Evolutionary conservation across 805 yeast species (phyloP).

Genomic region (Candida orba): DNA sequence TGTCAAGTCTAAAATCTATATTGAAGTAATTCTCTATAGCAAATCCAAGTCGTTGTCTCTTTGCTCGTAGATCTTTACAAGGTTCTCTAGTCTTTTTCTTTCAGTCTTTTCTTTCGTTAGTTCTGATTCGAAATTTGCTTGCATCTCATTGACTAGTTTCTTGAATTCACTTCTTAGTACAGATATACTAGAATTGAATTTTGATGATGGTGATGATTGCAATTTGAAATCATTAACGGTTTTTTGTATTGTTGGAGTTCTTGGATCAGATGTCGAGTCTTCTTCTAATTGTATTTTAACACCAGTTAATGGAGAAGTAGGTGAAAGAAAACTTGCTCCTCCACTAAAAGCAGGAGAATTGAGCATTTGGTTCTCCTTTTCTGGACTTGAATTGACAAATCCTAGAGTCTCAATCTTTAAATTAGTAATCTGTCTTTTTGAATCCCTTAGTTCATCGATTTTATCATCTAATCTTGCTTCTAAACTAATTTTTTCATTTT

Average conservation of each 20-base stretch:
- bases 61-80: slow-evolving; percentile 28
- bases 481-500: slow-evolving; percentile 29
- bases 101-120: slow-evolving; percentile 48
- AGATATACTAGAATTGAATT: slow-evolving; percentile 35
- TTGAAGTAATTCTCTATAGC: background rate
- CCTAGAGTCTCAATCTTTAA: slow-evolving; percentile 26
- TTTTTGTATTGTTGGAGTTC: slow-evolving; percentile 19
- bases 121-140: slow-evolving; percentile 53
- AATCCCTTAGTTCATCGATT: slow-evolving; percentile 34
- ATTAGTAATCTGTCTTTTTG: slow-evolving; percentile 38
- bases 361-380: slow-evolving; percentile 7
- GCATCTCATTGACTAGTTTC: slow-evolving; percentile 54
- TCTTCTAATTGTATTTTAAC: slow-evolving; percentile 12
- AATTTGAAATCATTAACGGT: slow-evolving; percentile 10
- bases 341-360: background rate
- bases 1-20: background rate
- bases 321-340: background rate
- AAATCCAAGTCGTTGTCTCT: slow-evolving; percentile 12
- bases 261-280: slow-evolving; percentile 9
- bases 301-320: slow-evolving; percentile 20
- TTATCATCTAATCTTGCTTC: slow-evolving; percentile 24
- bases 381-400: slow-evolving; percentile 6
- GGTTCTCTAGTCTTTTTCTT: slow-evolving; percentile 37
- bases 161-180: slow-evolving; percentile 64
- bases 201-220: slow-evolving; percentile 18